Evolutionary conservation across 441 rosid genomes (phyloP).

Genomic region (Adansonia madagascariensis): DNA sequence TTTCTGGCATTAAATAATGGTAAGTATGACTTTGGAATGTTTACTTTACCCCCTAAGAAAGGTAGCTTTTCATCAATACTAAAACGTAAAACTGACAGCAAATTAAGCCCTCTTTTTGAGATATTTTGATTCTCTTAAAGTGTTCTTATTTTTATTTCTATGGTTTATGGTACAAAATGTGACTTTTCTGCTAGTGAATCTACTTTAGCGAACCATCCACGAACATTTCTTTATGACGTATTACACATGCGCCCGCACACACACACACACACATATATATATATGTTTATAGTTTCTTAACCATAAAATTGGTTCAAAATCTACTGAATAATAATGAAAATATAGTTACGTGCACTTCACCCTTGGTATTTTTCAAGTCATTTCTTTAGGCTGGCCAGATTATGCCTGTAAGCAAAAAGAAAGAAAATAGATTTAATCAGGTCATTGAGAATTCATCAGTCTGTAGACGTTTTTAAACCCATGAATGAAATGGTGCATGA

Average conservation of each 20-base stretch:
- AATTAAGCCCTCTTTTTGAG: background rate
- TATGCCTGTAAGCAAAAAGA: conserved; percentile 29
- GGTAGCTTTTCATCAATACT: background rate
- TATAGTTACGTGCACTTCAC: background rate
- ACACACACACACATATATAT: background rate
- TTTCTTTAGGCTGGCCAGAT: conserved; percentile 9
- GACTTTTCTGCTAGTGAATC: background rate
- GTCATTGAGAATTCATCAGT: background rate
- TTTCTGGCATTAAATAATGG: background rate
- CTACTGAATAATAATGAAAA: background rate
- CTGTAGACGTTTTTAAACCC: background rate
- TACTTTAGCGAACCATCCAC: background rate
- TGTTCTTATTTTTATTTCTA: background rate
- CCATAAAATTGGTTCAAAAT: background rate
- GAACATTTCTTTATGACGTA: background rate
- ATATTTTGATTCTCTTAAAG: background rate
- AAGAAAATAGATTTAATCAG: background rate
- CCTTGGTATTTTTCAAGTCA: background rate
- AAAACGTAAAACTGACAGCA: background rate
- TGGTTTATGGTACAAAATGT: background rate
- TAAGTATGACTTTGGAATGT: background rate
- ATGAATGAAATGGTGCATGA: background rate
- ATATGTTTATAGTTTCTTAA: background rate
- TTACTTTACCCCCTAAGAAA: background rate
- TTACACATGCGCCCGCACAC: too few relatives aligned